phyloP scores from a whole-genome alignment of 1,284 basidiomycete genomes.

The Leucoagaricus sp. region DNA sequence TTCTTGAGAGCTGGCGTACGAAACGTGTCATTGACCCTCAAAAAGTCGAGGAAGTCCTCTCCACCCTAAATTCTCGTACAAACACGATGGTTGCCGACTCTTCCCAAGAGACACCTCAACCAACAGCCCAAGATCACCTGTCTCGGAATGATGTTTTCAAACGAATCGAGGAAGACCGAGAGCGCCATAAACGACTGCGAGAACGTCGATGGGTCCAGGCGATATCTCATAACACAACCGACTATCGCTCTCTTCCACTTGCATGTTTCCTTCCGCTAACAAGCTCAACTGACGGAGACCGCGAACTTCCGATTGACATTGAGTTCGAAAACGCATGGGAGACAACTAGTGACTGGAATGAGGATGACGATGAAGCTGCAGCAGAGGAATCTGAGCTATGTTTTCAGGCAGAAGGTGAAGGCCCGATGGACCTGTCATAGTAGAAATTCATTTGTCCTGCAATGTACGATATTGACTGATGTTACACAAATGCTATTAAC shows the following conservation, averaged over 20 bases:
- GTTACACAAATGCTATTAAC: not conserved
- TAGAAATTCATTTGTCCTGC: not conserved
- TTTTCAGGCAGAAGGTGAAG: conserved; percentile 53
- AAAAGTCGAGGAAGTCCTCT: conserved; percentile 68
- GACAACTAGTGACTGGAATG: conserved; percentile 83
- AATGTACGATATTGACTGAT: conserved; percentile 2
- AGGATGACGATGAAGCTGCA: conserved; percentile 80
- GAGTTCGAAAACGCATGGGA: conserved; percentile 97
- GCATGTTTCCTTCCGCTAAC: conserved; percentile 62
- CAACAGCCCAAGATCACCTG: conserved; percentile 42
- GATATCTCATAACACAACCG: conserved; percentile 48
- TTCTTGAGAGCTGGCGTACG: conserved; percentile 84
- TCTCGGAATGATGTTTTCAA: conserved; percentile 75
- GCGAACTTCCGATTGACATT: conserved; percentile 69
- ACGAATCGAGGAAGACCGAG: conserved; percentile 93
- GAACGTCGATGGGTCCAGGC: conserved; percentile 94
- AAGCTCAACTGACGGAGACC: conserved; percentile 41
- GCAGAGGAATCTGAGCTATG: conserved; percentile 69
- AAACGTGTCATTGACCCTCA: conserved; percentile 83
- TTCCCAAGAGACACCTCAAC: not conserved
- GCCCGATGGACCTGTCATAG: conserved; percentile 56
- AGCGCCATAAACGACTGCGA: conserved; percentile 90
- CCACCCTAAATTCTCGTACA: conserved; percentile 48
- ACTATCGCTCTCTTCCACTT: conserved; percentile 46
- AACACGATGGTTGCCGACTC: not conserved